Conservation (phyloP, 2,329 filamentous ascomycete species). For the Parastagonospora avenae region DNA sequence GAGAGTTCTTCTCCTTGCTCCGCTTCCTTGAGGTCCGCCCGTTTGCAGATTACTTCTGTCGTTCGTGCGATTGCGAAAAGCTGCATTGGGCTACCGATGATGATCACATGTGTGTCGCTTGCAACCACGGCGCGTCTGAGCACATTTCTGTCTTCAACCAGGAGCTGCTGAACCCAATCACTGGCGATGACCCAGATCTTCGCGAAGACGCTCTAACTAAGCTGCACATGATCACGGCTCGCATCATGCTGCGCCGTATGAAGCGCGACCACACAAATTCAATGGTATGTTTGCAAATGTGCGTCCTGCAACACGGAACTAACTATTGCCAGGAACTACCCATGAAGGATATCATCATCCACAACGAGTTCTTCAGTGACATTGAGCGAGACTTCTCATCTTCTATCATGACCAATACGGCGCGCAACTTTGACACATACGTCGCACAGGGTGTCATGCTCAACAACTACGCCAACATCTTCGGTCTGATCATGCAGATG, state of each 20-base stretch:
- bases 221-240: slow-evolving; percentile 84
- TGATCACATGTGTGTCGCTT: slow-evolving; percentile 71
- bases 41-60: slow-evolving; percentile 94
- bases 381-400: slow-evolving; percentile 94
- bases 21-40: slow-evolving; percentile 88
- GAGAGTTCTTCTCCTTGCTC: slow-evolving; percentile 93
- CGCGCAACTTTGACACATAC: slow-evolving; percentile 92
- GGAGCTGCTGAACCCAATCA: slow-evolving; percentile 83
- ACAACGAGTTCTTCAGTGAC: slow-evolving; percentile 95
- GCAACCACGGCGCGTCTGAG: slow-evolving; percentile 68
- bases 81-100: slow-evolving; percentile 83
- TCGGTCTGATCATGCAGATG: slow-evolving; percentile 99
- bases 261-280: slow-evolving; percentile 93
- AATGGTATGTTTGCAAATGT: slow-evolving; percentile 58
- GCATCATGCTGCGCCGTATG: slow-evolving; percentile 93
- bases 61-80: slow-evolving; percentile 77
- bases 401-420: slow-evolving; percentile 92
- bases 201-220: slow-evolving; percentile 77
- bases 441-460: slow-evolving; percentile 92
- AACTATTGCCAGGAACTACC: slow-evolving; percentile 68
- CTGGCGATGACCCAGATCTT: slow-evolving; percentile 53
- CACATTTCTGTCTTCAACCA: slow-evolving; percentile 90
- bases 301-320: not conserved
- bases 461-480: slow-evolving; percentile 93
- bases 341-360: slow-evolving; percentile 88